Evolutionary conservation across 2,329 filamentous ascomycete genomes (phyloP).

Genomic region (Thermothelomyces thermophilus): DNA sequence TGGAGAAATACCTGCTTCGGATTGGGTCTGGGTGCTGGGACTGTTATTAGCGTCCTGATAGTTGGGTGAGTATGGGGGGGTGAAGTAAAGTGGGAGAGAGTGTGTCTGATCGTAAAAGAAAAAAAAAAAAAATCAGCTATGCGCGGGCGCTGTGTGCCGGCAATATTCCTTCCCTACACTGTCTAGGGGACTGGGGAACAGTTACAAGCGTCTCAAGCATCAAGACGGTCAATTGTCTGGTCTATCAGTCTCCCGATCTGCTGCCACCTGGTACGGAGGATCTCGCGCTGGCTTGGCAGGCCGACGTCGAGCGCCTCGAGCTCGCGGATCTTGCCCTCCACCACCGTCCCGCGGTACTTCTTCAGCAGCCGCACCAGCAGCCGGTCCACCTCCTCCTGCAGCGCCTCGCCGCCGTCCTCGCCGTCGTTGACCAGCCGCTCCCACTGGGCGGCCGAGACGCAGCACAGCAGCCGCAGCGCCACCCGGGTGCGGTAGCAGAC

Average conservation of each 20-base stretch:
- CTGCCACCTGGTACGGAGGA: conserved; percentile 36
- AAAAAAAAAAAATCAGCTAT: too few relatives aligned
- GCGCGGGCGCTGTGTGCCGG: too few relatives aligned
- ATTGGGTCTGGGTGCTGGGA: too few relatives aligned
- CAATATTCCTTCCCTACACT: not conserved
- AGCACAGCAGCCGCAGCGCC: conserved; percentile 37
- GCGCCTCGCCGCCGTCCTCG: conserved; percentile 38
- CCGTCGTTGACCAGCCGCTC: conserved; percentile 40
- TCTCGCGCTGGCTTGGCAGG: conserved; percentile 31
- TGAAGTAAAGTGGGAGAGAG: too few relatives aligned
- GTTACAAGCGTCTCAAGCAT: not conserved
- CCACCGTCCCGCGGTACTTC: conserved; percentile 32
- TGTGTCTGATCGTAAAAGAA: too few relatives aligned
- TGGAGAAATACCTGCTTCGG: too few relatives aligned
- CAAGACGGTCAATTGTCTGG: conserved; percentile 31
- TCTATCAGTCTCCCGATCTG: conserved; percentile 37
- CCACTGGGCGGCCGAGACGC: conserved; percentile 36
- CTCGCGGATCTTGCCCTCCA: conserved; percentile 28
- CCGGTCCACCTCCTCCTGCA: conserved; percentile 35
- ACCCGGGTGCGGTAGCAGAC: conserved; percentile 53
- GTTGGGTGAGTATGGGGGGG: too few relatives aligned
- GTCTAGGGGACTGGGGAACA: too few relatives aligned
- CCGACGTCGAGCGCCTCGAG: conserved; percentile 28
- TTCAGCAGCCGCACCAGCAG: conserved; percentile 35
- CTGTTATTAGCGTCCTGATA: too few relatives aligned